A percentile compares a stretch with the other conserved stretches of the same genome.
Evolutionary conservation across 805 yeast genomes (phyloP).

Genomic region (Wickerhamomyces bisporus): DNA sequence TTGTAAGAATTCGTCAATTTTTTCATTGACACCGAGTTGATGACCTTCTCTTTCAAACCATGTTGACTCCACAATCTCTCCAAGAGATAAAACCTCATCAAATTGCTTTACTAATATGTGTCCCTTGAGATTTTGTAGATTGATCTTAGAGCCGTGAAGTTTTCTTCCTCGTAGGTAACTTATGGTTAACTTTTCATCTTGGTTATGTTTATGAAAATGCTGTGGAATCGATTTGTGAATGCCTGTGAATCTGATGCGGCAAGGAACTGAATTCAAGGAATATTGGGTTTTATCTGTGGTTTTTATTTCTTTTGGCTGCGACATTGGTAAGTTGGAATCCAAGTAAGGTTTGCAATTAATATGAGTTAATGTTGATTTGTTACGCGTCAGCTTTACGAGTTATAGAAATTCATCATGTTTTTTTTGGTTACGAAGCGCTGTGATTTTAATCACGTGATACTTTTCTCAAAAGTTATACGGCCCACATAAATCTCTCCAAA

Average conservation of each 20-base stretch:
- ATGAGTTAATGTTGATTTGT: no score
- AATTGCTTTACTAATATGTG: slow-evolving; percentile 18
- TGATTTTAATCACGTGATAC: no score
- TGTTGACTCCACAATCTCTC: slow-evolving; percentile 10
- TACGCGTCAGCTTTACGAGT: no score
- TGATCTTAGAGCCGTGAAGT: slow-evolving; percentile 23
- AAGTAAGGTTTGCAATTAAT: no score
- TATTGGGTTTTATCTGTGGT: not conserved
- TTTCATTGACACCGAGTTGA: slow-evolving; percentile 20
- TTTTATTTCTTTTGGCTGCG: slow-evolving; percentile 1
- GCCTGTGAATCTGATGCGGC: slow-evolving; percentile 22
- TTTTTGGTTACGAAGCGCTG: no score
- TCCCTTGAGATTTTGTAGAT: slow-evolving; percentile 7
- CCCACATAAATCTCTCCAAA: no score
- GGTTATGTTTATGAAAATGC: slow-evolving; percentile 13
- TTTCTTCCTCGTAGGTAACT: slow-evolving; percentile 33
- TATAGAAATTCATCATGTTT: no score
- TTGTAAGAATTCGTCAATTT: slow-evolving; percentile 25
- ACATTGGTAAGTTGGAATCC: no score
- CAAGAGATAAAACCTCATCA: slow-evolving; percentile 15
- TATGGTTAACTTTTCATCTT: slow-evolving; percentile 6
- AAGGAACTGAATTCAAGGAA: slow-evolving; percentile 22
- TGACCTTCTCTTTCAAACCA: slow-evolving; percentile 38
- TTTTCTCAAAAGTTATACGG: no score
- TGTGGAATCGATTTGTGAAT: slow-evolving; percentile 9